phyloP scores from a whole-genome alignment of 164 flowering plant genomes.

The Stephania japonica region DNA sequence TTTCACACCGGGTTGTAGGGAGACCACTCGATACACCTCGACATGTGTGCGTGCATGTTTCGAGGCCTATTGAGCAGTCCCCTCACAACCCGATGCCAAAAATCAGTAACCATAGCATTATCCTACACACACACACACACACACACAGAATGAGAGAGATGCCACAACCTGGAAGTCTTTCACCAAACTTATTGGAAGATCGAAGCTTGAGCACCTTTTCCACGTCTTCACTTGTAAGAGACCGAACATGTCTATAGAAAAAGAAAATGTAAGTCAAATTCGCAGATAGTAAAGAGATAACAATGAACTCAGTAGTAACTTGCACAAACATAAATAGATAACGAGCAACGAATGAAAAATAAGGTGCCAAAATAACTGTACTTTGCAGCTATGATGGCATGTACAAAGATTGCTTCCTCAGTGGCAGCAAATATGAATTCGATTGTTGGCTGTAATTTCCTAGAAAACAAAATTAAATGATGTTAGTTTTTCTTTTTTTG shows the following conservation, averaged over 20 bases:
- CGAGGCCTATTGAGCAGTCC: too few species aligned
- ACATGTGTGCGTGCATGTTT: too few species aligned
- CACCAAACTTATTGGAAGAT: constrained; percentile 34
- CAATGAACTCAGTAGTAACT: too few species aligned
- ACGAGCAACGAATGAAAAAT: not conserved
- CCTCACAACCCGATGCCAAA: too few species aligned
- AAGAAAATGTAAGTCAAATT: constrained; percentile 8
- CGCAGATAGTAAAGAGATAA: too few species aligned
- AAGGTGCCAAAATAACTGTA: constrained; percentile 30
- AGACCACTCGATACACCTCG: too few species aligned
- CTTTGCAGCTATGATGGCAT: constrained; percentile 81
- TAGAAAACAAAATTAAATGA: constrained; percentile 21
- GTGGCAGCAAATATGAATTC: constrained; percentile 91
- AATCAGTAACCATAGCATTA: too few species aligned
- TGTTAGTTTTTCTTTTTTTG: too few species aligned
- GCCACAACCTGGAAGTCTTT: constrained; percentile 59
- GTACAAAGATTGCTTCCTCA: constrained; percentile 87
- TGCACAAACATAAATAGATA: too few species aligned
- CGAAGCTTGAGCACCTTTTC: constrained; percentile 40
- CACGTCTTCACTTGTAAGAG: constrained; percentile 66
- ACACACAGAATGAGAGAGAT: not conserved
- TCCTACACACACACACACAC: too few species aligned
- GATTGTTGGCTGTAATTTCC: constrained; percentile 77
- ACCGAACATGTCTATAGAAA: constrained; percentile 56
- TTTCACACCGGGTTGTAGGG: too few species aligned